Base-by-base conservation (phyloP, 805 yeast species). In the Yarrowia sp. region DNA sequence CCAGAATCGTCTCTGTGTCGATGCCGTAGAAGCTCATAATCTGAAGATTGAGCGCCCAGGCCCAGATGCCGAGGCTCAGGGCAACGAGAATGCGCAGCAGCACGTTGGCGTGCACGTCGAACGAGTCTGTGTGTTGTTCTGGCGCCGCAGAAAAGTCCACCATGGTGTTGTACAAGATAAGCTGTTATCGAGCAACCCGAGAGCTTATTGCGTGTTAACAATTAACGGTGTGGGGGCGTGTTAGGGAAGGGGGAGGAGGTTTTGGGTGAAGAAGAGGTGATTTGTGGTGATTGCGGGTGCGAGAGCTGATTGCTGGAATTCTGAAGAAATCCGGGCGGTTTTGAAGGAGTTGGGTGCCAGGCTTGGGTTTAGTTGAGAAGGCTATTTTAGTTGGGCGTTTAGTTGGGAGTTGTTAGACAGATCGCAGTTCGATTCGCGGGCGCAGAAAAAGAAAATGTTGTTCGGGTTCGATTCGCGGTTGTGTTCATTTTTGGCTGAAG, bases 41-140 rank as follows among this genome's bases (percentile, higher is more conserved):
- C 7, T 68, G 68, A 4, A 71, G 65, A 42, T 71, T 71, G 33
- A 65, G 29, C 0, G 71, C 74, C 73, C 74, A 73, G 41, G 71
- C 73, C 76, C 76, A 73, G 29, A 70, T 62, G 3, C 74, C 75
- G n/a, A 64, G 32, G 6, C 67, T 59, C 5, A 71, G 56, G 19
- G 68, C 67, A 13, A 67, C 64, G 16, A 67, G 65, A 7, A 70
- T 65, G n/a, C 76, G 69, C 66, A 78, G 81, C 1, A 85, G 83
- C n/a, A 80, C 68, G 0, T 86, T 85, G 38, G 78, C 67, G 49
- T 70, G 61, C 22, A 67, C 63, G 59, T 76, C 78, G 27, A 58
- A 58, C 33, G 53, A 24, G 32, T 58, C 61, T 9, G 61, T 38
- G 12, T 10, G 10, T 5, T 27, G 16, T 55, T 55, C 24, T 2